Conservation (phyloP, 345 rosid genomes). For the Turritis glabra region DNA sequence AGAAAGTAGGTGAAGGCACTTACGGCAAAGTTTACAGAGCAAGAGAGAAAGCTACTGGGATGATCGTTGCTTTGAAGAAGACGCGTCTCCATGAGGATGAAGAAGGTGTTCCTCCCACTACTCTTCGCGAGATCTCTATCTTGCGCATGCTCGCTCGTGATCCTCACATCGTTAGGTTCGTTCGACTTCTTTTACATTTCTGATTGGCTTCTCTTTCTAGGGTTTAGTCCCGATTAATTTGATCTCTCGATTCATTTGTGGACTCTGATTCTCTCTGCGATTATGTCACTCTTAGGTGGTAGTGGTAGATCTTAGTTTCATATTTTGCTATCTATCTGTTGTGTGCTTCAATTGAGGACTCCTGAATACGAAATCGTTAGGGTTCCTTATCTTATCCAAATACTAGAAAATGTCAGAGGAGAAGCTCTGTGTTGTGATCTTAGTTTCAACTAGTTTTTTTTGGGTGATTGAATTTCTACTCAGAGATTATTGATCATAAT, state of each 20-base stretch:
- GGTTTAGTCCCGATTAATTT: background rate
- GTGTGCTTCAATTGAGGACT: background rate
- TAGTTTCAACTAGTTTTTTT: background rate
- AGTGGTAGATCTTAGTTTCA: background rate
- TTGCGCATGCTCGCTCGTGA: slow-evolving; percentile 97
- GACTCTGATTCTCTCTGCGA: background rate
- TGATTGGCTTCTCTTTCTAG: background rate
- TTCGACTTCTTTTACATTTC: background rate
- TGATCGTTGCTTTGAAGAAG: slow-evolving; percentile 93
- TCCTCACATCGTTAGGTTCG: slow-evolving; percentile 87
- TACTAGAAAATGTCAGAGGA: background rate
- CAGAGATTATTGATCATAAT: background rate
- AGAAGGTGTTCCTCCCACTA: slow-evolving; percentile 98
- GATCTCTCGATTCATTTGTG: background rate
- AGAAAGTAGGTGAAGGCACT: slow-evolving; percentile 98
- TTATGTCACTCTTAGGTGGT: background rate
- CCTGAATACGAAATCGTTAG: background rate
- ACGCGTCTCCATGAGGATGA: slow-evolving; percentile 98
- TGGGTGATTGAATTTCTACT: background rate
- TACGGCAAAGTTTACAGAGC: slow-evolving; percentile 97
- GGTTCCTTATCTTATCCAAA: background rate
- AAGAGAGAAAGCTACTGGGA: slow-evolving; percentile 86
- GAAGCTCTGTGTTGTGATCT: background rate
- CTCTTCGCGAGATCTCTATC: slow-evolving; percentile 98
- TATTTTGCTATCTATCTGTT: background rate